Base-by-base conservation (phyloP, 257 asterid species). In the Echites panduratus region DNA sequence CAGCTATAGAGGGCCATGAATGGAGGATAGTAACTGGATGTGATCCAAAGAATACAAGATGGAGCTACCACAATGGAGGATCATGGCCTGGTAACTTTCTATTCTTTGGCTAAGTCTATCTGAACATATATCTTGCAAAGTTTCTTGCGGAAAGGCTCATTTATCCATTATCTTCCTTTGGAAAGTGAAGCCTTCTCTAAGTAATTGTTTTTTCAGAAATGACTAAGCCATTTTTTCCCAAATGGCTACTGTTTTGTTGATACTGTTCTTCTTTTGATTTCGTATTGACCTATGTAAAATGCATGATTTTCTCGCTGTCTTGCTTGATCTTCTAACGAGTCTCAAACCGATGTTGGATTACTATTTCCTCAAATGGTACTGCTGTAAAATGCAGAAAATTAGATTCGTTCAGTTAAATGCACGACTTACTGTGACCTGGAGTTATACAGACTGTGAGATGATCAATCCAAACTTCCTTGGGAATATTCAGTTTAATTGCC, bases 41-140 rank as follows among this genome's bases (percentile, higher is more conserved):
- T 67, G 94, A 88, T 80, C 91, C 94, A 12, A 88, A 88, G 80
- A 88, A 88, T 74, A 88, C 87, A 40, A 81, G 94, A 77, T 88
- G 94, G 91, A 86, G 94, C 75, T 88, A 88, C 70, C 94, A 88
- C 76, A 88, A 88, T 53, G 94, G 88, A 53, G 94, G 94, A 69
- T 84, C 94, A 41, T 88, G 94, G 94, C 94, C 91, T 76, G 90
- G 93, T 88, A 78, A 53, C 19, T 64, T 69, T 29, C 22, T 48
- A 59, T 40, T 5, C 26, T 45, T 0, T 64, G 13, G 17, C 40
- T 50, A 44, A 54, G 9, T n/a, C n/a, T 52, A 41, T 48, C 41
- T 49, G 38, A 22, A 50, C 64, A 38, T 35, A 5, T 38, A 9
- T 63, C 16, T 62, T 63, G 24, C 43, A 16, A 16, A 6, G 12